Conservation (phyloP, 345 rosid genomes). For the Arabidopsis suecica region DNA sequence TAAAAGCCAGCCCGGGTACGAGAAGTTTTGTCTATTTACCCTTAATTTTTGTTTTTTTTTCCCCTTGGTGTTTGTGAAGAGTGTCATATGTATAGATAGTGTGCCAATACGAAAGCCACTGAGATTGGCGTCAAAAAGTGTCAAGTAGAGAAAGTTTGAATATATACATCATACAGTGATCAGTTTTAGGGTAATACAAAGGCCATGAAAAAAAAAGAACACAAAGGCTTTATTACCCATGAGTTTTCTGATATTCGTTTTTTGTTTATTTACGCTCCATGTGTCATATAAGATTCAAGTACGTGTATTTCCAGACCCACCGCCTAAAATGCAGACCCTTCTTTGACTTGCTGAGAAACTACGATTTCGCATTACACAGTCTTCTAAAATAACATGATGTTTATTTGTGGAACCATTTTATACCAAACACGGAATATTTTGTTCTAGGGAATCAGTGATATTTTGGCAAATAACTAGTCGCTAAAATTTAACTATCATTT, state of each 20-base stretch:
- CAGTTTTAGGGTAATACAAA: constrained; percentile 16
- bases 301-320: constrained; percentile 1
- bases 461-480: background rate
- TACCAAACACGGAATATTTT: background rate
- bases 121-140: constrained; percentile 30
- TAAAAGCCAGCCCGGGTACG: constrained; percentile 32
- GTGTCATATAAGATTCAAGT: background rate
- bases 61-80: constrained; percentile 27
- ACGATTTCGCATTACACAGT: background rate
- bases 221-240: constrained; percentile 3
- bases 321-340: constrained; percentile 2
- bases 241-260: background rate
- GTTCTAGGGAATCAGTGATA: background rate
- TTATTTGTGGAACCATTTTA: background rate
- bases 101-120: constrained; percentile 29
- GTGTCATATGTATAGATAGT: constrained; percentile 41
- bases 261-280: background rate
- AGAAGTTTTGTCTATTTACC: constrained; percentile 12
- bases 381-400: background rate
- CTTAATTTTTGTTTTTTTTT: constrained; percentile 16
- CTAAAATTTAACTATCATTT: background rate
- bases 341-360: background rate
- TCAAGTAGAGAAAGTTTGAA: constrained; percentile 19
- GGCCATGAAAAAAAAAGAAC: background rate
- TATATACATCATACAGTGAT: constrained; percentile 21